Conservation (phyloP, 2,329 filamentous ascomycete species). For the Aspergillus neotritici region DNA sequence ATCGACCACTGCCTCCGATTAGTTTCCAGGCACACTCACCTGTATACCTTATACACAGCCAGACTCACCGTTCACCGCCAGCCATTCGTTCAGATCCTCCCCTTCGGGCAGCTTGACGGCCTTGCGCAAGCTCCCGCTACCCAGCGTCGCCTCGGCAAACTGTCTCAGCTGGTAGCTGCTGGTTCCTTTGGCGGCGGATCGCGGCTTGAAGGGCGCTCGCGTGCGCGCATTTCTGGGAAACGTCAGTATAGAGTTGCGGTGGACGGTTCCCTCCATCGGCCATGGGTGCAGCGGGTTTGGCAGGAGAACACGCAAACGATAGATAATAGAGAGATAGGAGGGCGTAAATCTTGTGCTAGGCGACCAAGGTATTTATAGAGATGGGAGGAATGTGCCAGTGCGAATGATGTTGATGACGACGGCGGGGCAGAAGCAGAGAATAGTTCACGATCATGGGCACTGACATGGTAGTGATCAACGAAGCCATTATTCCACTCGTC, state of each 20-base stretch:
- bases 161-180: conserved; percentile 91
- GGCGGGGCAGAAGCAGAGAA: conserved; percentile 21
- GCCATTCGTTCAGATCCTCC: conserved; percentile 96
- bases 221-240: conserved; percentile 72
- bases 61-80: conserved; percentile 84
- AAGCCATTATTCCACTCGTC: conserved; percentile 53
- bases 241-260: conserved; percentile 38
- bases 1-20: conserved; percentile 69
- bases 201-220: conserved; percentile 85
- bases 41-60: background rate
- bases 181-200: conserved; percentile 76
- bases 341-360: no score
- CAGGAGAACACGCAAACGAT: conserved; percentile 24
- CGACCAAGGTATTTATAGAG: no score
- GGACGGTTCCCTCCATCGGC: background rate
- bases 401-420: background rate
- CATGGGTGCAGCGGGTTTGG: no score
- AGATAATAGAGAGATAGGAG: conserved; percentile 7
- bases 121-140: conserved; percentile 89
- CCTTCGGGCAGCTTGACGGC: conserved; percentile 95
- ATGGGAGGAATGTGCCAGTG: no score
- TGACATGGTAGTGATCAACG: conserved; percentile 77
- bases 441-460: conserved; percentile 42
- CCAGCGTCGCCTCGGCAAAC: conserved; percentile 94
- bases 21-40: background rate